phyloP scores from a whole-genome alignment of 306 rosid genomes.

The Acacia acuminata region DNA sequence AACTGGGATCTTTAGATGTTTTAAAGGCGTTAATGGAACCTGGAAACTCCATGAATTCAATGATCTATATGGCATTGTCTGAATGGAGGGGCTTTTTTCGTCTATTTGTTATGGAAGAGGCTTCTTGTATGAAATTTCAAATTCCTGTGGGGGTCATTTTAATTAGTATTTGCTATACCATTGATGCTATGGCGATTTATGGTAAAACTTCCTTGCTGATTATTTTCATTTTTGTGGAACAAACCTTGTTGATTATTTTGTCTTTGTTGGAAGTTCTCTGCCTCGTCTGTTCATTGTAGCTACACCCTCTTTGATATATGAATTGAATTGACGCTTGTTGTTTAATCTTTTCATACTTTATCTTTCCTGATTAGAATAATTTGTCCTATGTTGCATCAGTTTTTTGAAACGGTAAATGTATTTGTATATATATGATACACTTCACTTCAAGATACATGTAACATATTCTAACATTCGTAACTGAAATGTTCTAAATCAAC shows the following conservation, averaged over 20 bases:
- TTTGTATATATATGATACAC: background rate
- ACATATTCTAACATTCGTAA: background rate
- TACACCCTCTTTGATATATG: background rate
- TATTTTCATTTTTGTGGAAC: conserved; percentile 7
- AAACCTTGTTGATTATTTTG: background rate
- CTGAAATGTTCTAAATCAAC: background rate
- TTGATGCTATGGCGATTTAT: conserved; percentile 3
- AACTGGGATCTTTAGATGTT: background rate
- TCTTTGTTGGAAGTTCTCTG: background rate
- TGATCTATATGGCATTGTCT: background rate
- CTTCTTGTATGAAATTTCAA: background rate
- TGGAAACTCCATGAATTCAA: conserved; percentile 3
- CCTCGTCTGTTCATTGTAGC: background rate
- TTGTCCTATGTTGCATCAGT: background rate
- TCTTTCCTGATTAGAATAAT: background rate
- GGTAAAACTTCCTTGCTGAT: conserved; percentile 1
- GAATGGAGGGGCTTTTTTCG: background rate
- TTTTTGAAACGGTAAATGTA: background rate
- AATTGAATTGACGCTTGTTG: background rate
- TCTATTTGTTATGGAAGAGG: conserved; percentile 1
- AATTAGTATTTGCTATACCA: background rate
- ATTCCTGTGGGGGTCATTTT: background rate
- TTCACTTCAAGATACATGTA: background rate
- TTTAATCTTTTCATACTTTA: background rate
- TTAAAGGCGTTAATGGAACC: background rate